Percentiles rank a stretch among this genome's conserved stretches.
Evolutionary conservation across 306 rosid genomes (phyloP).

Genomic region (Sicyos baderoa): DNA sequence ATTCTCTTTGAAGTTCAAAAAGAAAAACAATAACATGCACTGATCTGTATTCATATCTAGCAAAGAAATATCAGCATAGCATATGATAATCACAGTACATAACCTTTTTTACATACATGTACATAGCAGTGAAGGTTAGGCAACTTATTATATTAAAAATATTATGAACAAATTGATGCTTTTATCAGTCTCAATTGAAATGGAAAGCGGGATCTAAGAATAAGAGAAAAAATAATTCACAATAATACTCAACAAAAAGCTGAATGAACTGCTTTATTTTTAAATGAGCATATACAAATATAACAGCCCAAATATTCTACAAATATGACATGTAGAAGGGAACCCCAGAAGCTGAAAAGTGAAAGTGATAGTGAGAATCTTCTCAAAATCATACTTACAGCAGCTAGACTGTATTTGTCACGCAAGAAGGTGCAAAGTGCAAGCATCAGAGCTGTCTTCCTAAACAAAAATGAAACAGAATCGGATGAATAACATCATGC

Average conservation of each 20-base stretch:
- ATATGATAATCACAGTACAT: background rate
- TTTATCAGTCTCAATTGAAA: background rate
- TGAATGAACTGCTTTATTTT: background rate
- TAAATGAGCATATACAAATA: background rate
- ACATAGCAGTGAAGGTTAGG: background rate
- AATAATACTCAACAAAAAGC: background rate
- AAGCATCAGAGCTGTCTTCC: constrained; percentile 94
- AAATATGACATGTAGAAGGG: background rate
- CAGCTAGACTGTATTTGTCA: constrained; percentile 91
- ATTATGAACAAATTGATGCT: background rate
- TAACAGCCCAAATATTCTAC: background rate
- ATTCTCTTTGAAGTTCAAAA: background rate
- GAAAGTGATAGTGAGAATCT: background rate
- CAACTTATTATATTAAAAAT: background rate
- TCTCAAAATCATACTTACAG: constrained; percentile 42
- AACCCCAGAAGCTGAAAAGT: background rate
- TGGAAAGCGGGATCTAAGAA: background rate
- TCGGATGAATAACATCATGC: background rate
- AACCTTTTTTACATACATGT: background rate
- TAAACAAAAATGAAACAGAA: constrained; percentile 12
- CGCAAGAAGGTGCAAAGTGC: constrained; percentile 66
- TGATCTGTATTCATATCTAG: background rate
- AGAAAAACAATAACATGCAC: background rate
- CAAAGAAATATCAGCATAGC: background rate
- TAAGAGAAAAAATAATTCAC: background rate